Base-by-base conservation (phyloP, 768 basidiomycete species). In the Leccinum subgranulosum region DNA sequence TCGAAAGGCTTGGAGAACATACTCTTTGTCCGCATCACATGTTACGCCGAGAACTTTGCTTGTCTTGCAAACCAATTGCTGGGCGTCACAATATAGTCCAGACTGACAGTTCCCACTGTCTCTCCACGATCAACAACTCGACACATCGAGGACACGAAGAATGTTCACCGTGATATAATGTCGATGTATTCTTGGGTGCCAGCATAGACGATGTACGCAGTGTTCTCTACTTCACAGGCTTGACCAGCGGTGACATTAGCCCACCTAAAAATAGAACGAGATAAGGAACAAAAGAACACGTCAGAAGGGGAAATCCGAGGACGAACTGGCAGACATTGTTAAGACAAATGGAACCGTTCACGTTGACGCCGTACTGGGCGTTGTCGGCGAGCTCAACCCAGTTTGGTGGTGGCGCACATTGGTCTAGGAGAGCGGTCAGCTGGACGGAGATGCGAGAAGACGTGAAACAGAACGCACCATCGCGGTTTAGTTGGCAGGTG, bases 261-360 rank as follows among this genome's bases (percentile, higher is more conserved):
- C 81, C 83, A 93, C 80, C 90, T 92, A 60, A 10, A 28, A n/a
- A 48, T 14, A 34, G 36, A 43, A 51, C 29, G 43, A 49, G 46
- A 19, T 36, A 19, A 45, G 23, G 9, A 61, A 34, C 19, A 12
- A 39, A 17, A 39, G 17, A 48, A 11, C 15, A 19, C 7, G 25
- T 36, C 28, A 25, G 7, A 51, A 15, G 45, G 19, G 17, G 43
- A 28, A 14, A 29, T 1, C 7, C 28, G 6, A 41, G 33, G 23
- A 77, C 86, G 36, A 69, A 93, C 92, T 87, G 84, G 88, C 93
- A 94, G 4, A 79, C 70, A 66, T 85, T 87, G 66, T 92, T 89
- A 51, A 96, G 79, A 69, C 94, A 95, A 19, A 94, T 79, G 3
- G 90, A 84, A 28, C 92, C 92, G 66, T 95, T 92, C 60, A 85